phyloP scores from a whole-genome alignment of 768 basidiomycete species.

The Russula olivacea region DNA sequence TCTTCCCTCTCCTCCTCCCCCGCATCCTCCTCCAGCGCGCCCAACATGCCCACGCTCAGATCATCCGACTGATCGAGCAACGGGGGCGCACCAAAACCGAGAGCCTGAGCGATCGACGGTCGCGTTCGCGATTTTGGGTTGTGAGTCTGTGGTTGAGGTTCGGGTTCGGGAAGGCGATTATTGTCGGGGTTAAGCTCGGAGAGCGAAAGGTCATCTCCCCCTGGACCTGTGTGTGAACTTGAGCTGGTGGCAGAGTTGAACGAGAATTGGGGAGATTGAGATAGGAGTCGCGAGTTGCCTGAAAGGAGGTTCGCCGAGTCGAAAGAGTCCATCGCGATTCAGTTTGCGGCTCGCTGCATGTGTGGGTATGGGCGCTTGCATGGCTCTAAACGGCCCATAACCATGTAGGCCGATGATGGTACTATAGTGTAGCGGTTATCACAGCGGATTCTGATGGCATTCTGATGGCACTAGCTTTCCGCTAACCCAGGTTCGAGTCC shows the following conservation, averaged over 20 bases:
- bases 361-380: not conserved
- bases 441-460: slow-evolving; percentile 37
- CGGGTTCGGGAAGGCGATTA: slow-evolving; percentile 24
- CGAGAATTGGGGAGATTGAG: slow-evolving; percentile 39
- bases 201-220: slow-evolving; percentile 49
- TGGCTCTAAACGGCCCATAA: not conserved
- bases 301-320: slow-evolving; percentile 28
- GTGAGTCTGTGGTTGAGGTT: slow-evolving; percentile 10
- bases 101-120: slow-evolving; percentile 12
- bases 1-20: slow-evolving; percentile 5
- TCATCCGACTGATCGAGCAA: not conserved
- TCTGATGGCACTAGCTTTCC: slow-evolving; percentile 29
- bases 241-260: slow-evolving; percentile 15
- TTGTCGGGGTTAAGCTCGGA: slow-evolving; percentile 50
- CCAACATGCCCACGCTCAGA: not conserved
- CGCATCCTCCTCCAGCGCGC: slow-evolving; percentile 20
- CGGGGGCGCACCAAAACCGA: slow-evolving; percentile 11
- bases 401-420: not conserved
- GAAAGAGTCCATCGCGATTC: slow-evolving; percentile 31
- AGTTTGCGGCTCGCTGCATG: too few relatives aligned
- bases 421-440: slow-evolving; percentile 38
- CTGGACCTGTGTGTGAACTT: slow-evolving; percentile 36
- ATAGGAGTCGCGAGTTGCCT: slow-evolving; percentile 41
- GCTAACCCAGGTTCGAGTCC: slow-evolving; percentile 26
- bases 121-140: slow-evolving; percentile 16